Evolutionary conservation across 148 eudicot species (phyloP), one percentile per base, ranked within the genome.

Genomic region (Euryodendron excelsum): DNA sequence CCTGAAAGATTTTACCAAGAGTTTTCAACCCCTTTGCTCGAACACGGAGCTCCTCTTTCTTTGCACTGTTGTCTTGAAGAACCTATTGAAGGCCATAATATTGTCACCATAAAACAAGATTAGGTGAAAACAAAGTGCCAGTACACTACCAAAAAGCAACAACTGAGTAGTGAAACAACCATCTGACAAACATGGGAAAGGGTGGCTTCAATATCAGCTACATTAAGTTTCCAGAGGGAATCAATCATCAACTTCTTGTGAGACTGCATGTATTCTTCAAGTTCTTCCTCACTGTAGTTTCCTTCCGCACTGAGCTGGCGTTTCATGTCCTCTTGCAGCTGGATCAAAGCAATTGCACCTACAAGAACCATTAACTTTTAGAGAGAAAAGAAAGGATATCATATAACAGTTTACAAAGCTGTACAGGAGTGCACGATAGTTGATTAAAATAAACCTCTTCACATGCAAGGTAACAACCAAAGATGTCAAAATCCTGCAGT

Each of bases 161-260:
- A 83, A 25, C 61, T 45, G 73, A 61, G 73, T 39, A 48, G 41
- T 55, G 14, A 37, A 83, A 79, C 86, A 74, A 96, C 98, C 99
- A 90, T 92, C 72, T 89, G 97, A 84, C 98, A 96, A 90, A 96
- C 99, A 79, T 88, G 98, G 75, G 94, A 87, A 72, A 93, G 88
- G 48, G 98, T 93, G 39, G 85, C 89, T 86, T 96, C 99, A 81
- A 96, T 93, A 76, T 96, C 99, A 76, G 94, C 95, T 72, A 96
- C 98, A 85, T 96, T 96, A 82, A 96, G 97, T 91, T 96, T 96
- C 99, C 99, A 96, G 50, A 96, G 86, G 68, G 99, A 96, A 90
- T 96, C 99, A 36, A 84, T 89, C 99, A 96, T 93, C 87, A 90
- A 60, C 82, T 96, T 93, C 92, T 92, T 93, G 89, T 93, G 95